Evolutionary conservation across 2,329 filamentous ascomycete genomes (phyloP).

Genomic region (Sporothrix dimorphospora): DNA sequence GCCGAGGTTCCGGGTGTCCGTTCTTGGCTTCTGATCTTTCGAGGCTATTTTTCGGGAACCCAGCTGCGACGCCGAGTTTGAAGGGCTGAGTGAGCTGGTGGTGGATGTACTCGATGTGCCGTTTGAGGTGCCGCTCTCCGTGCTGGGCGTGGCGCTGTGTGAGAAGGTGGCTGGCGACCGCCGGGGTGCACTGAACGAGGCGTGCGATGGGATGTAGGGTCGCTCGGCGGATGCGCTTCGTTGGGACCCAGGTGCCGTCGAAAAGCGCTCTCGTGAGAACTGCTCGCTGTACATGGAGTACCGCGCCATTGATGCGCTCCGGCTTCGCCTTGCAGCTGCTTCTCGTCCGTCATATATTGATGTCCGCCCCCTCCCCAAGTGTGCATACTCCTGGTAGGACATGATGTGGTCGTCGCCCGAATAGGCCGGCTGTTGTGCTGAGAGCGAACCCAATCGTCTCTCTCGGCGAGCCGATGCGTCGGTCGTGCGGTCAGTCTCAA

Average conservation of each 20-base stretch:
- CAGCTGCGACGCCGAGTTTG: slow-evolving; percentile 35
- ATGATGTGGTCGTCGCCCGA: slow-evolving; percentile 25
- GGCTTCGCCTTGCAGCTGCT: slow-evolving; percentile 4
- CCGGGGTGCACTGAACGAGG: slow-evolving; percentile 37
- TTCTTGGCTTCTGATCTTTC: slow-evolving; percentile 1
- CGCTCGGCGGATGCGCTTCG: slow-evolving; percentile 33
- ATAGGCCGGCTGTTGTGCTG: not conserved
- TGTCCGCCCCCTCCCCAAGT: slow-evolving; percentile 32
- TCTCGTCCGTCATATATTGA: slow-evolving; percentile 14
- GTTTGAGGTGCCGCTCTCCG: slow-evolving; percentile 30
- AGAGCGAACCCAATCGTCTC: slow-evolving; percentile 16
- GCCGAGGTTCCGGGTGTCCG: not conserved
- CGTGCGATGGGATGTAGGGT: slow-evolving; percentile 30
- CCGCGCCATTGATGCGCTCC: slow-evolving; percentile 19
- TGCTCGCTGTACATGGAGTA: slow-evolving; percentile 24
- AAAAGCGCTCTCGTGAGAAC: not conserved
- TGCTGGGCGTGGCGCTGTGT: slow-evolving; percentile 26
- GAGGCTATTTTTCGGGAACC: not conserved
- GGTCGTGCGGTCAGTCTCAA: not conserved
- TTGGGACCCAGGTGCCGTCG: not conserved
- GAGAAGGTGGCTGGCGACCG: slow-evolving; percentile 23
- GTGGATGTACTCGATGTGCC: slow-evolving; percentile 22
- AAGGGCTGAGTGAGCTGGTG: slow-evolving; percentile 33
- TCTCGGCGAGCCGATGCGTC: not conserved
- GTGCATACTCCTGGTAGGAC: slow-evolving; percentile 37